A percentile compares a stretch with the other conserved stretches of the same genome.
Conservation (phyloP, 495 filamentous ascomycete species). For the Neurospora sp. region DNA sequence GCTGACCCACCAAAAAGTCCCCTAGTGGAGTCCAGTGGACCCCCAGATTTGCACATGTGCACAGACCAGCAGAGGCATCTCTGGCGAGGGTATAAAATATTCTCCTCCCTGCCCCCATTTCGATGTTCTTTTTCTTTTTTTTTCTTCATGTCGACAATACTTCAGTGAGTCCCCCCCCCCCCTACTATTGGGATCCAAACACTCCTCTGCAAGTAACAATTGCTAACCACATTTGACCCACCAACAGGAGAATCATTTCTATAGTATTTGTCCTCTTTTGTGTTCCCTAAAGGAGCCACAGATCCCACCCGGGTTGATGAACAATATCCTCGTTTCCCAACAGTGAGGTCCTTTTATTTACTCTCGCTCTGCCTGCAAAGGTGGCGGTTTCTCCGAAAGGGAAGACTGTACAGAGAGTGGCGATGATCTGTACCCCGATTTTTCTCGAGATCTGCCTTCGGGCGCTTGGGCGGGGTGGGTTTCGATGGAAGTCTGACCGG, state of each 20-base stretch:
- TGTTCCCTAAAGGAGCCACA: constrained; percentile 63
- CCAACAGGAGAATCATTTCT: constrained; percentile 68
- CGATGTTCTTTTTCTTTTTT: constrained; percentile 27
- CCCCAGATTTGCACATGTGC: constrained; percentile 30
- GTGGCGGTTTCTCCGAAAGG: constrained; percentile 27
- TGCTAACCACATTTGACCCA: too few species aligned
- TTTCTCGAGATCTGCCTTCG: constrained; percentile 37
- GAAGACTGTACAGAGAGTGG: constrained; percentile 47
- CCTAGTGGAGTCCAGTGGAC: constrained; percentile 1
- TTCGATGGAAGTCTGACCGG: constrained; percentile 57
- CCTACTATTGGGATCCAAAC: constrained; percentile 17
- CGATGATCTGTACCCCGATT: constrained; percentile 52
- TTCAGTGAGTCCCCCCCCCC: constrained; percentile 30
- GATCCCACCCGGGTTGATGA: constrained; percentile 56
- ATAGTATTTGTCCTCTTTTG: constrained; percentile 75
- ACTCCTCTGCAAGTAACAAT: too few species aligned
- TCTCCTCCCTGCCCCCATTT: constrained; percentile 4
- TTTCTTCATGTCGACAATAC: constrained; percentile 54
- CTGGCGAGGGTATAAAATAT: constrained; percentile 24
- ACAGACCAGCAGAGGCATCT: constrained; percentile 17
- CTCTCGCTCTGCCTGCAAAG: constrained; percentile 43
- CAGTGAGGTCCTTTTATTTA: constrained; percentile 44
- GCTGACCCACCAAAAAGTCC: neutral
- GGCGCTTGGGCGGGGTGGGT: constrained; percentile 47
- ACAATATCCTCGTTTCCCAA: constrained; percentile 48